Percentiles rank a stretch among this genome's conserved stretches.
Conservation (phyloP, 345 rosid genomes). For the Excoecaria cochinchinensis region DNA sequence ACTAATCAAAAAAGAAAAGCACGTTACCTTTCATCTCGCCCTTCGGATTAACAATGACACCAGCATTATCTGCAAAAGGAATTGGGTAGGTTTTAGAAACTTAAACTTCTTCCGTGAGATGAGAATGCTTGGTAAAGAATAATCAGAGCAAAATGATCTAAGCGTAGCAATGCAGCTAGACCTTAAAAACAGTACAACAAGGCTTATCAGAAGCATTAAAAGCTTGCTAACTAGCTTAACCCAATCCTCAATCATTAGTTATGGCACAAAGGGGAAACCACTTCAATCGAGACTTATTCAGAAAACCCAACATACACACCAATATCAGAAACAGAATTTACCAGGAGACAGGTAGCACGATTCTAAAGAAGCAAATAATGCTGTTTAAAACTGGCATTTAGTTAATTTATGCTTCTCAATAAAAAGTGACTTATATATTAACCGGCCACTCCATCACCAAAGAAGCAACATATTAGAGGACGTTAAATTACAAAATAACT, state of each 20-base stretch:
- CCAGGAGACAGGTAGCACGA: conserved; percentile 20
- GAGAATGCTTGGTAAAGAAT: not conserved
- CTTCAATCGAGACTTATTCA: not conserved
- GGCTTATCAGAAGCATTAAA: not conserved
- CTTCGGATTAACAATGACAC: conserved; percentile 85
- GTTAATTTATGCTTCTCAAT: conserved; percentile 10
- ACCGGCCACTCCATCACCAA: conserved; percentile 6
- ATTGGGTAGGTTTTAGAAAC: not conserved
- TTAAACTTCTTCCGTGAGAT: not conserved
- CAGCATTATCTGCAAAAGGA: conserved; percentile 73
- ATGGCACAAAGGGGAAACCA: not conserved
- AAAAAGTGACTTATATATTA: conserved; percentile 3
- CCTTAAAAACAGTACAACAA: not conserved
- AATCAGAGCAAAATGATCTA: not conserved
- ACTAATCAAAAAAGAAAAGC: not conserved
- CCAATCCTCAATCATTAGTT: not conserved
- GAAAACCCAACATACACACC: not conserved
- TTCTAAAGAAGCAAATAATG: not conserved
- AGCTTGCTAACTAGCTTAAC: not conserved
- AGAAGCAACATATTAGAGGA: conserved; percentile 3
- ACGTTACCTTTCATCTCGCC: conserved; percentile 90
- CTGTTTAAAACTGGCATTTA: conserved; percentile 17
- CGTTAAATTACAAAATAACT: not conserved
- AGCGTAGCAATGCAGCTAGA: not conserved
- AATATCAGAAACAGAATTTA: not conserved